Evolutionary conservation across 371 early-diverging fungal species (phyloP).

Genomic region (Rhizopus arrhizus): DNA sequence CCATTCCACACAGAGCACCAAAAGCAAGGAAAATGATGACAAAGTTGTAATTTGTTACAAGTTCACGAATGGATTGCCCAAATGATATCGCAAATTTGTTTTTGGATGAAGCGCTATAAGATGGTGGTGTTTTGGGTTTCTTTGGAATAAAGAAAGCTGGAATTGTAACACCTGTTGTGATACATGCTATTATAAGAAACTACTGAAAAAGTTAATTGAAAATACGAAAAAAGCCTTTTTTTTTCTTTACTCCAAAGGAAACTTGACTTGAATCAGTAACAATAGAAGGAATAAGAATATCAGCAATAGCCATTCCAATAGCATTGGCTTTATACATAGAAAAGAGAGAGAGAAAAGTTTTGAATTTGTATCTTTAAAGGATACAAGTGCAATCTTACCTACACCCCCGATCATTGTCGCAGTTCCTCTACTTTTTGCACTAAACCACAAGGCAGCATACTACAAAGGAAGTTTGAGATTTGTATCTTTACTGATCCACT

Average conservation of each 20-base stretch:
- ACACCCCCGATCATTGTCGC: slow-evolving; percentile 47
- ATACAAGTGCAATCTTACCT: slow-evolving; percentile 24
- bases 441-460: slow-evolving; percentile 53
- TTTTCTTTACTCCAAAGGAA: slow-evolving; percentile 31
- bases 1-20: slow-evolving; percentile 63
- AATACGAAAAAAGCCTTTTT: neutral
- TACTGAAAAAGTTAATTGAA: slow-evolving; percentile 3
- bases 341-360: neutral
- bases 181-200: slow-evolving; percentile 46
- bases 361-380: slow-evolving; percentile 1
- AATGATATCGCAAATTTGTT: slow-evolving; percentile 41
- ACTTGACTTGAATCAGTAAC: slow-evolving; percentile 28
- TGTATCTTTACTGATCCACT: neutral
- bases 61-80: slow-evolving; percentile 43
- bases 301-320: slow-evolving; percentile 52
- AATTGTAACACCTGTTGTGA: slow-evolving; percentile 46
- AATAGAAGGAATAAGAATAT: slow-evolving; percentile 40
- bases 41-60: slow-evolving; percentile 59
- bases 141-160: slow-evolving; percentile 56
- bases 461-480: slow-evolving; percentile 8
- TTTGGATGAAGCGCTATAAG: slow-evolving; percentile 40
- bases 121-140: slow-evolving; percentile 62
- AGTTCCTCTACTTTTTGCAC: slow-evolving; percentile 40
- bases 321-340: slow-evolving; percentile 37
- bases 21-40: slow-evolving; percentile 58